A percentile compares a stretch with the other conserved stretches of the same genome.
phyloP scores from a whole-genome alignment of 306 rosid genomes.

The Quercus cerris region DNA sequence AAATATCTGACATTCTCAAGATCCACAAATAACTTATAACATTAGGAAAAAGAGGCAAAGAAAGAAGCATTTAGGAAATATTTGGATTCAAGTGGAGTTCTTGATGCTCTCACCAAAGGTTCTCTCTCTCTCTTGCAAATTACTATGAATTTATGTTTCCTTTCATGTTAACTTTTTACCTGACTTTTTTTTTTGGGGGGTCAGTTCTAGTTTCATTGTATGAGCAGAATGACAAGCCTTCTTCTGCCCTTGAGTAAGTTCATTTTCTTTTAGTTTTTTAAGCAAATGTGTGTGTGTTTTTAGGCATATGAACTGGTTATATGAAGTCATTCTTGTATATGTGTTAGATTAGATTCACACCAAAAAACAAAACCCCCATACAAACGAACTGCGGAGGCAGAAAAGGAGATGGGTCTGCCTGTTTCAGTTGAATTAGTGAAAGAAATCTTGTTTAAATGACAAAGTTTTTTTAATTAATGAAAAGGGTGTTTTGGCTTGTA shows the following conservation, averaged over 20 bases:
- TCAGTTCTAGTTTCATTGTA: slow-evolving; percentile 87
- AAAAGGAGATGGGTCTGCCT: background rate
- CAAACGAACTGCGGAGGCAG: background rate
- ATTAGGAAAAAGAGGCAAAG: slow-evolving; percentile 88
- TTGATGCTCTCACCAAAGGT: slow-evolving; percentile 98
- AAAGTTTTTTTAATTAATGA: background rate
- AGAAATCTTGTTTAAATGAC: background rate
- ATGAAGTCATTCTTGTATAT: background rate
- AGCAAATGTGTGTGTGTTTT: background rate
- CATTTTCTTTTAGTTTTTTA: background rate
- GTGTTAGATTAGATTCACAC: background rate
- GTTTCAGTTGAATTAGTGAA: background rate
- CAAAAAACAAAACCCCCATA: background rate
- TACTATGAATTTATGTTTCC: background rate
- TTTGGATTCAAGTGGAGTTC: slow-evolving; percentile 86
- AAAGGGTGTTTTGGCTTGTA: background rate
- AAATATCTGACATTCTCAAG: background rate
- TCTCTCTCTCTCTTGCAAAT: background rate
- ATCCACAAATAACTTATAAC: background rate
- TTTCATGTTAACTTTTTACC: background rate
- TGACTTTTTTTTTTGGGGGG: slow-evolving; percentile 9
- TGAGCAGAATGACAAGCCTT: slow-evolving; percentile 96
- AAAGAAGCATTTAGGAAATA: slow-evolving; percentile 91
- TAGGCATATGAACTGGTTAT: background rate
- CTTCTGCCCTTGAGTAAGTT: slow-evolving; percentile 88